phyloP scores from a whole-genome alignment of 495 filamentous ascomycete genomes.

The Penicillium coprophilum region DNA sequence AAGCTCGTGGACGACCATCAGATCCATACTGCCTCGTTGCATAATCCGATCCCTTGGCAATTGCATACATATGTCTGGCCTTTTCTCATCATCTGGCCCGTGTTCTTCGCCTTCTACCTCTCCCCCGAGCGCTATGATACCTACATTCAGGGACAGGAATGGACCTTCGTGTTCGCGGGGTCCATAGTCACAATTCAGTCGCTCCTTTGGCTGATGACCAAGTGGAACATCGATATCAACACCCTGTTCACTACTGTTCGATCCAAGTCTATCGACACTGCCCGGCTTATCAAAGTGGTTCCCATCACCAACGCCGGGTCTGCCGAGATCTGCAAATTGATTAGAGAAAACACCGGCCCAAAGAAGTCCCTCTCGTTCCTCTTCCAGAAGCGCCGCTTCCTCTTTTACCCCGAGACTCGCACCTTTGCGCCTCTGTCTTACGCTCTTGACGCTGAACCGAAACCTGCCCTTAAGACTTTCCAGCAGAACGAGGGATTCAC shows the following conservation, averaged over 20 bases:
- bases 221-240: conserved; percentile 91
- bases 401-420: conserved; percentile 68
- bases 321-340: conserved; percentile 81
- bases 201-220: conserved; percentile 90
- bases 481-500: conserved; percentile 74
- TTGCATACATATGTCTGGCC: conserved; percentile 91
- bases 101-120: conserved; percentile 84
- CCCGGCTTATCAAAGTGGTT: conserved; percentile 90
- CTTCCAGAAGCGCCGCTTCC: conserved; percentile 97
- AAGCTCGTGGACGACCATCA: conserved; percentile 87
- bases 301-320: conserved; percentile 86
- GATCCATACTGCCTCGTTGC: conserved; percentile 82
- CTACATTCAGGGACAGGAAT: conserved; percentile 85
- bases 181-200: conserved; percentile 84
- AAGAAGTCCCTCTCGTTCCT: conserved; percentile 82
- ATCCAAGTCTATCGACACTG: conserved; percentile 69
- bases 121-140: conserved; percentile 79
- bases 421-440: conserved; percentile 81
- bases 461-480: conserved; percentile 71
- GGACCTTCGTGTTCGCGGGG: conserved; percentile 93
- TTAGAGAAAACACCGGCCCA: conserved; percentile 68
- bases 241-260: conserved; percentile 76
- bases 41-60: conserved; percentile 79
- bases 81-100: conserved; percentile 85
- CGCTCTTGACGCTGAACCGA: conserved; percentile 79